Conservation (phyloP, 1,139 yeast genomes). For the Zygosaccharomyces sapae region DNA sequence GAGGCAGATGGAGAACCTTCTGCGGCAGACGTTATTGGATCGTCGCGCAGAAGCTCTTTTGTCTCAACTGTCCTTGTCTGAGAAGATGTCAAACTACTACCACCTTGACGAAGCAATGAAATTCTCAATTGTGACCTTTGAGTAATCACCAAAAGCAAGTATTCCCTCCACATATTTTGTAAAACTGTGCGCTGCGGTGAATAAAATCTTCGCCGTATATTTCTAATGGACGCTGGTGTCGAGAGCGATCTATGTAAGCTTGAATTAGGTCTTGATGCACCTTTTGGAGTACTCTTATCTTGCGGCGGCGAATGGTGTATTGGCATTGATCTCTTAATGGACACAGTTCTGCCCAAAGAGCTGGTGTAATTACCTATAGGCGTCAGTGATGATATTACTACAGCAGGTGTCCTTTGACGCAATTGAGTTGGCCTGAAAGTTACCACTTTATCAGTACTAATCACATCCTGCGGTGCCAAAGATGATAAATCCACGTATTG, state of each 20-base stretch:
- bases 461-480: conserved; percentile 8
- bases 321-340: conserved; percentile 3
- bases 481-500: conserved; percentile 11
- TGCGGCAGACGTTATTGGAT: not conserved
- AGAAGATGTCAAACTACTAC: not conserved
- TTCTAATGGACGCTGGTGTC: conserved; percentile 13
- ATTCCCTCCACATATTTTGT: conserved; percentile 14
- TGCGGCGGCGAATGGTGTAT: not conserved
- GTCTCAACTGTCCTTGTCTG: not conserved
- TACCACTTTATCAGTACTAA: conserved; percentile 4
- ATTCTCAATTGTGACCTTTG: conserved; percentile 12
- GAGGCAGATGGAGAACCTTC: not conserved
- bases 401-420: conserved; percentile 7
- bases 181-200: conserved; percentile 7
- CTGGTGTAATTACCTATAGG: conserved; percentile 8
- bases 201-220: conserved; percentile 9
- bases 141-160: conserved; percentile 10
- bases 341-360: not conserved
- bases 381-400: conserved; percentile 5
- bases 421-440: conserved; percentile 8
- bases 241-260: conserved; percentile 7
- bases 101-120: conserved; percentile 3
- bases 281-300: not conserved
- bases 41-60: not conserved
- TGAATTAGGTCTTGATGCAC: not conserved